phyloP scores from a whole-genome alignment of 2,329 filamentous ascomycete species.

The Sclerotinia spermophila region DNA sequence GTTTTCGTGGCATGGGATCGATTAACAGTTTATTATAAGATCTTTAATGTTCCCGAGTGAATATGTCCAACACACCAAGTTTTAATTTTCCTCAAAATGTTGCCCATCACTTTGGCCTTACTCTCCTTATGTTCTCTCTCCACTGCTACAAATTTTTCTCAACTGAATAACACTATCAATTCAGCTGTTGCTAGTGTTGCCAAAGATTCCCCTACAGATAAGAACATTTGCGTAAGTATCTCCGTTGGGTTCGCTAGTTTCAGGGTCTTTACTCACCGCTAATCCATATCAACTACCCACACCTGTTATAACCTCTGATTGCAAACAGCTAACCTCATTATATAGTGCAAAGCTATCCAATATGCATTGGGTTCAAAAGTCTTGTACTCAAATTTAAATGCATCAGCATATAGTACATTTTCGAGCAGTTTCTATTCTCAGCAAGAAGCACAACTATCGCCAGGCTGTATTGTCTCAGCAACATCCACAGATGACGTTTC shows the following conservation, averaged over 20 bases:
- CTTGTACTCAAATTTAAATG: neutral
- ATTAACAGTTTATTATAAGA: too few relatives aligned
- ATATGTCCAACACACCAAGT: neutral
- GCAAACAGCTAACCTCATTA: neutral
- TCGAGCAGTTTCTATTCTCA: neutral
- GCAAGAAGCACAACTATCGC: neutral
- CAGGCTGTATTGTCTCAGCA: neutral
- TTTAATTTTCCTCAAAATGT: neutral
- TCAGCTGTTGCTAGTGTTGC: neutral
- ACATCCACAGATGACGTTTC: neutral
- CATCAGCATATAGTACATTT: neutral
- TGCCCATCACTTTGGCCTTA: neutral
- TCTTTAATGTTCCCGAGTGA: too few relatives aligned
- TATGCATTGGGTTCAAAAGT: neutral
- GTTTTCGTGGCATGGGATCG: too few relatives aligned
- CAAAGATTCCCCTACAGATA: neutral
- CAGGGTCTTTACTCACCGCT: too few relatives aligned
- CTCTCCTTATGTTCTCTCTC: neutral
- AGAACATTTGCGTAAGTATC: neutral
- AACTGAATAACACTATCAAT: neutral
- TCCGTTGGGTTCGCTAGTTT: neutral
- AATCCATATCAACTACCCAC: neutral
- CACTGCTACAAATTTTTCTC: neutral
- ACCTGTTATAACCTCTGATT: neutral
- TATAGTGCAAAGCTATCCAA: conserved; percentile 2